Evolutionary conservation across 371 early-diverging fungal species (phyloP), one percentile per base, ranked within the genome.

Genomic region (Zychaea mexicana): DNA sequence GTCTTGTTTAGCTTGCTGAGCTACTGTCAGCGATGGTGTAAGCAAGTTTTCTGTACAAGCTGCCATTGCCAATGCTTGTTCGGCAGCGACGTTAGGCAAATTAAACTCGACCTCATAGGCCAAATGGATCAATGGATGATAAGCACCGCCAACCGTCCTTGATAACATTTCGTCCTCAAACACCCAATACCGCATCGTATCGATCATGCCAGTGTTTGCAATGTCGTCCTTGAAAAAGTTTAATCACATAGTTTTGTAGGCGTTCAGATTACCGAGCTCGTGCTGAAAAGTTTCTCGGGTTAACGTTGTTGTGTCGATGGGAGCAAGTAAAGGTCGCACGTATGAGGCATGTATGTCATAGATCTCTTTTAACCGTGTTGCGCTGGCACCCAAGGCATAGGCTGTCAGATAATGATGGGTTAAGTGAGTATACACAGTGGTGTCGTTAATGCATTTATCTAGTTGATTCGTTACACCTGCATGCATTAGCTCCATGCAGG

Each of bases 21-120:
- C n/a, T n/a, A n/a, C 6, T 42, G 0, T 15, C 5, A 42, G 2
- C 17, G n/a, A 42, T 42, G 42, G 13, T 12, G 15, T 3, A 7
- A 42, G 15, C 4, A n/a, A 7, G n/a, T 42, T 15, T 4, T 42
- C 42, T 42, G 13, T 82, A 64, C 64, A 76, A 12, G 70, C 78
- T 28, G 62, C 72, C 79, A 83, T 76, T 2, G 88, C 85, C 42
- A 89, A 68, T 0, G 85, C 90, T 57, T n/a, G n/a, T n/a, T 82
- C 85, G 2, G 85, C 85, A 13, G 76, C 72, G n/a, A 81, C 67
- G n/a, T 81, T 72, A 33, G 79, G 76, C 47, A 84, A 69, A 27
- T 81, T 81, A 71, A 88, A 89, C 58, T 89, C 90, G n/a, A 88
- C 57, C 0, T 85, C 88, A 42, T 87, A 88, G 12, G 87, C 88